Evolutionary conservation across 495 filamentous ascomycete genomes (phyloP), one percentile per base, ranked within the genome.

Genomic region (Daldinia caldariorum): DNA sequence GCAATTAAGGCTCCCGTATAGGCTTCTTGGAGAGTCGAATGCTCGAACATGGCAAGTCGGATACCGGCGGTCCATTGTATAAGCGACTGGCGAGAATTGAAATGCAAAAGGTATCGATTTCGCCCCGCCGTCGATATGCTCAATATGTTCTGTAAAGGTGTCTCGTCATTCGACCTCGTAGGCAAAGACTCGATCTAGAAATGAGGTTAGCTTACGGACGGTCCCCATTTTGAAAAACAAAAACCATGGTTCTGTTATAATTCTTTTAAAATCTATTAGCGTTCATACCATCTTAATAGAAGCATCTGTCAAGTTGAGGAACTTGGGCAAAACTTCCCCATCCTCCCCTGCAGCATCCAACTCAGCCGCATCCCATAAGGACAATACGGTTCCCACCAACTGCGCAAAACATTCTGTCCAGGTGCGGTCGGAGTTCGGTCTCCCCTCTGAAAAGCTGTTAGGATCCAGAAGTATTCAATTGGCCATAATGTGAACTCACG

Each of bases 371-470:
- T 98, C 95, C 95, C 95, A 99, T 20, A 98, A 83, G 6, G 94
- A 97, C 53, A 99, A 83, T 20, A 97, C 91, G 0, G 94, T 97
- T 62, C 95, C 95, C 14, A 97, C 92, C 16, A 99, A 86, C 76
- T 98, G 95, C 5, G 94, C 95, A 81, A 97, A 99, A 78, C 92
- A 97, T 86, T 99, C 95, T 22, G 89, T 89, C 95, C 95, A 99
- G 62, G 89, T 91, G 67, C 96, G 89, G 79, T 97, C 95, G 10
- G 84, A 78, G 74, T 91, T 93, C 5, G 92, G 91, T 55, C 92
- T 91, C 32, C 95, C 95, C 78, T 94, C 94, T 98, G 75, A 37
- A 37, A 55, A n/a, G 13, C 37, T 38, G 58, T 79, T 78, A 80
- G 79, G 43, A 20, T 18, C 31, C 2, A 6, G n/a, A 35, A 22